Conservation (phyloP, 23 red algal species). For the Chondrus crispus region DNA sequence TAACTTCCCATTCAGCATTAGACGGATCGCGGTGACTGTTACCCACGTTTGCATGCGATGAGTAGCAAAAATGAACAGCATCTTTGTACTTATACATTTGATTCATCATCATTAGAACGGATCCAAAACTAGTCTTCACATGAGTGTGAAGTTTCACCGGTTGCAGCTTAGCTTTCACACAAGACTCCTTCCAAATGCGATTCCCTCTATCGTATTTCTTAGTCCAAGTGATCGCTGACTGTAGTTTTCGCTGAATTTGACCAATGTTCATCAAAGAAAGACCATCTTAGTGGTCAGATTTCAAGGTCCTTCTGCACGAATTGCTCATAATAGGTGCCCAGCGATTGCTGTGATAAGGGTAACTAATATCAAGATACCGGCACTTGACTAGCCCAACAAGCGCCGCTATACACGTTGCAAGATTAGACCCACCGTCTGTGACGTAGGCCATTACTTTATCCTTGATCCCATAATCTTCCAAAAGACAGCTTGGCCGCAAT, state of each 20-base stretch:
- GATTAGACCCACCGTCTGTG: background rate
- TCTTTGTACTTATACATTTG: background rate
- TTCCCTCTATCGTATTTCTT: background rate
- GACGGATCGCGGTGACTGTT: background rate
- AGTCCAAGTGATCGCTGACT: background rate
- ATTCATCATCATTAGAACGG: background rate
- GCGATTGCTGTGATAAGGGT: background rate
- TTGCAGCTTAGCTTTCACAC: background rate
- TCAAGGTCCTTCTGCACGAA: background rate
- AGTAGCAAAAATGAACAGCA: background rate
- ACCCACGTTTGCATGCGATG: background rate
- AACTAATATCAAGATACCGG: background rate
- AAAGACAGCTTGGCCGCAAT: no score
- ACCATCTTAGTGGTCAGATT: background rate
- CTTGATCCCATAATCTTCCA: background rate
- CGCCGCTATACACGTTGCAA: background rate
- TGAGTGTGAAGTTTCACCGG: background rate
- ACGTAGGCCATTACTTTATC: background rate
- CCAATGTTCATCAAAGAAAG: background rate
- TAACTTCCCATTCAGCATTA: background rate
- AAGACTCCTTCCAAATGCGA: background rate
- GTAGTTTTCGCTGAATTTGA: background rate
- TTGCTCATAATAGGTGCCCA: background rate
- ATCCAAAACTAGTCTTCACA: background rate
- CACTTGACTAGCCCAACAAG: background rate